phyloP scores from a whole-genome alignment of 2,329 filamentous ascomycete genomes.

The Fonsecaea multimorphosa region DNA sequence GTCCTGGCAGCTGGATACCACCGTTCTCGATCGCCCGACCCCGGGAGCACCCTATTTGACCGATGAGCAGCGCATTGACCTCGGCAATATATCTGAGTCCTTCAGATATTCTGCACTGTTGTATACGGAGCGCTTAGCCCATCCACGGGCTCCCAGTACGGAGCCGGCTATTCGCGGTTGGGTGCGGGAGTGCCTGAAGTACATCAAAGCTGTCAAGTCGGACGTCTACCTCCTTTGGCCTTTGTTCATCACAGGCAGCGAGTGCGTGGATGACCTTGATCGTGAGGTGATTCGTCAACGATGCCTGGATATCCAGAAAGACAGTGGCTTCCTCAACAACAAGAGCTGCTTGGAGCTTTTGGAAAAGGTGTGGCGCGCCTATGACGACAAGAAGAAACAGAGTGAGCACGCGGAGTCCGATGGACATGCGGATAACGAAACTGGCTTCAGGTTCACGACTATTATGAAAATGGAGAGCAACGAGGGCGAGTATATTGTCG shows the following conservation, averaged over 20 bases:
- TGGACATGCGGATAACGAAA: slow-evolving; percentile 11
- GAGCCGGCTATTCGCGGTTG: slow-evolving; percentile 82
- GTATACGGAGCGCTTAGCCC: slow-evolving; percentile 86
- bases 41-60: slow-evolving; percentile 49
- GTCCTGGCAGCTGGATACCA: slow-evolving; percentile 76
- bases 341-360: slow-evolving; percentile 82
- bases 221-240: slow-evolving; percentile 95
- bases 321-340: slow-evolving; percentile 94
- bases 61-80: slow-evolving; percentile 70
- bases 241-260: slow-evolving; percentile 85
- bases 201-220: slow-evolving; percentile 78
- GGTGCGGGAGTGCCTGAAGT: slow-evolving; percentile 80
- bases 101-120: slow-evolving; percentile 89
- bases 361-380: slow-evolving; percentile 75
- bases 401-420: background rate
- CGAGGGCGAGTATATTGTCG: slow-evolving; percentile 50
- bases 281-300: slow-evolving; percentile 78
- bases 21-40: slow-evolving; percentile 36
- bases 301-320: slow-evolving; percentile 83
- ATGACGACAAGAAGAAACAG: slow-evolving; percentile 21
- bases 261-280: slow-evolving; percentile 82
- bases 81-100: slow-evolving; percentile 83
- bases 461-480: slow-evolving; percentile 48
- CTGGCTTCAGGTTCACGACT: slow-evolving; percentile 48
- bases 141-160: slow-evolving; percentile 73